Evolutionary conservation across 179 eudicot species (phyloP), one percentile per base, ranked within the genome.

Genomic region (Sideroxylon spinosum): DNA sequence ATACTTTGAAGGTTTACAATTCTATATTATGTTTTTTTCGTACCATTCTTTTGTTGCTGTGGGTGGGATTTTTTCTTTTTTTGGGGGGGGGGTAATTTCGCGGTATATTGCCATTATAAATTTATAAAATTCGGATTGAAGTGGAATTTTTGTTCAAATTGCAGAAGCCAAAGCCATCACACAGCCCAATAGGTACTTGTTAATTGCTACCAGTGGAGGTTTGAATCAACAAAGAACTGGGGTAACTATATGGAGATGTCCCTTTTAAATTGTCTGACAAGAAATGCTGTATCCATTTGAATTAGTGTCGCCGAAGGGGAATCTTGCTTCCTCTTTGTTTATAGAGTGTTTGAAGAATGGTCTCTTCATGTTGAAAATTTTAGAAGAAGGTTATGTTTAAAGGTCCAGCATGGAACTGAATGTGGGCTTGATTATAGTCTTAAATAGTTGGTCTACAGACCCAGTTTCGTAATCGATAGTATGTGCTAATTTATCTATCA

Each of bases 201-300:
- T 86, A 84, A 90, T 93, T 83, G 92, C 91, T 16, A 88, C 97
- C 22, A 93, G 95, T 82, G 97, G 97, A 74, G 97, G 97, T 79
- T 80, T 93, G 81, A 93, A 93, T 82, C 97, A 93, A 78, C 97
- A 93, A 84, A 85, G 97, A 84, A 93, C 97, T 32, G 97, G 97
- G 93, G 97, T 93, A 91, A 75, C 46, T 57, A 48, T 26, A 37
- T 9, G 25, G 6, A 72, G 56, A 14, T 55, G n/a, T 71, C 4
- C 7, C 49, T 53, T 55, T 26, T 55, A 72, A 20, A 52, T 55
- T 72, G 10, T 16, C 62, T 55, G 60, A 1, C 13, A 10, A 52
- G 16, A 14, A 26, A 28, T 22, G 14, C 17, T 9, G 9, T 53
- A 14, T 53, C 9, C 49, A 3, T 17, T 7, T 73, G n/a, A 37